Conservation (phyloP, 208 protist species). For the Acanthamoeba castellanii region DNA sequence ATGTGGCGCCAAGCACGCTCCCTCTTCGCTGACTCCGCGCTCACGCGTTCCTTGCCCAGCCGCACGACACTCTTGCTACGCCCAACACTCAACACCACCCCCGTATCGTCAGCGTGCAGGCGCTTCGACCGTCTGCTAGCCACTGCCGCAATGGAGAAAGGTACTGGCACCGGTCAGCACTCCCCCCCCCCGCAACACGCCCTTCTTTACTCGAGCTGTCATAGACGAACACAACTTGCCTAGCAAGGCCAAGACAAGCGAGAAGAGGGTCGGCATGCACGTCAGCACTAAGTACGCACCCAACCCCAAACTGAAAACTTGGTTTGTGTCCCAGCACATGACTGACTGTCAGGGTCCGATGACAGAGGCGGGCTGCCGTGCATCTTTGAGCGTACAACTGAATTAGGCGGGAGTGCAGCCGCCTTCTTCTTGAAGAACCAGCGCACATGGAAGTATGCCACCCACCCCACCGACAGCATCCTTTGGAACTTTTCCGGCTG, state of each 20-base stretch:
- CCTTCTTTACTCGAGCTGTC: too few relatives aligned
- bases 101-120: too few relatives aligned
- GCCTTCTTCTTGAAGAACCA: constrained; percentile 72
- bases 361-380: constrained; percentile 19
- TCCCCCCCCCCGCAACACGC: too few relatives aligned
- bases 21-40: background rate
- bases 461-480: background rate
- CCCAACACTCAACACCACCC: too few relatives aligned
- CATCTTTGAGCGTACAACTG: constrained; percentile 41
- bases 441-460: constrained; percentile 70
- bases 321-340: background rate
- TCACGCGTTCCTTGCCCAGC: background rate
- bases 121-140: too few relatives aligned
- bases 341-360: background rate
- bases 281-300: constrained; percentile 54
- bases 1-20: constrained; percentile 4
- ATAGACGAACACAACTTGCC: background rate
- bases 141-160: background rate
- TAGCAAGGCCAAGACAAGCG: background rate
- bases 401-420: constrained; percentile 4
- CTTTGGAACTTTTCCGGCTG: background rate
- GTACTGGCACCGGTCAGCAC: background rate
- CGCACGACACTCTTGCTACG: background rate
- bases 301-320: too few relatives aligned
- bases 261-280: constrained; percentile 58